A percentile compares a stretch with the other conserved stretches of the same genome.
Evolutionary conservation across 805 yeast genomes (phyloP).

Genomic region (Candida wancherniae): DNA sequence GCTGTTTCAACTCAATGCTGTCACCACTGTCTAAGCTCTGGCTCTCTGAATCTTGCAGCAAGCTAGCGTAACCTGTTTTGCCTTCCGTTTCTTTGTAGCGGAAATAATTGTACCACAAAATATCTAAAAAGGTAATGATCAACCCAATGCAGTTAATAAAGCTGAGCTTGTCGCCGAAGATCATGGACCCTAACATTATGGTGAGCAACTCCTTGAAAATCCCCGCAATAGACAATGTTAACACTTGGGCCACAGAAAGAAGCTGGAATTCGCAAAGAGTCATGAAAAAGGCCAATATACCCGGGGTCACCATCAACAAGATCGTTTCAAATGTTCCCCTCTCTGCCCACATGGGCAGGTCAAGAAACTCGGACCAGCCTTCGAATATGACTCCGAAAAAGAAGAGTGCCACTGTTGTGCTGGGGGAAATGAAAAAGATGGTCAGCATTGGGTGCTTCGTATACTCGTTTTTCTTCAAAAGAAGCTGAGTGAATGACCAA

Average conservation of each 20-base stretch:
- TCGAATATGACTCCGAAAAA: constrained; percentile 64
- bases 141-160: constrained; percentile 70
- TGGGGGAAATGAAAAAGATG: constrained; percentile 78
- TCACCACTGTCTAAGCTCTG: constrained; percentile 5
- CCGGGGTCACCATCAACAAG: constrained; percentile 68
- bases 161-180: constrained; percentile 72
- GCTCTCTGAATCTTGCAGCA: constrained; percentile 9
- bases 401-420: constrained; percentile 65
- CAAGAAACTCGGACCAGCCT: constrained; percentile 51
- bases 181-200: constrained; percentile 58
- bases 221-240: constrained; percentile 87
- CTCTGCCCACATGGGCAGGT: constrained; percentile 60
- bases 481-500: constrained; percentile 91
- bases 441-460: constrained; percentile 77
- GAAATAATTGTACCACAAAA: constrained; percentile 75
- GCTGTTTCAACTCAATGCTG: constrained; percentile 14
- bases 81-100: constrained; percentile 32
- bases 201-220: constrained; percentile 90
- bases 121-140: constrained; percentile 68
- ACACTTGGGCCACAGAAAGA: constrained; percentile 73
- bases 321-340: constrained; percentile 55
- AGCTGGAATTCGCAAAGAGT: constrained; percentile 84
- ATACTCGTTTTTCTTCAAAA: constrained; percentile 55
- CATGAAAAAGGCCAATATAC: constrained; percentile 82
- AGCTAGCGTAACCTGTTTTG: constrained; percentile 7